These are phyloP conservation scores for Senna tora DNA, from an alignment of 306 rosid species.

Conservation along the genomic window DNA sequence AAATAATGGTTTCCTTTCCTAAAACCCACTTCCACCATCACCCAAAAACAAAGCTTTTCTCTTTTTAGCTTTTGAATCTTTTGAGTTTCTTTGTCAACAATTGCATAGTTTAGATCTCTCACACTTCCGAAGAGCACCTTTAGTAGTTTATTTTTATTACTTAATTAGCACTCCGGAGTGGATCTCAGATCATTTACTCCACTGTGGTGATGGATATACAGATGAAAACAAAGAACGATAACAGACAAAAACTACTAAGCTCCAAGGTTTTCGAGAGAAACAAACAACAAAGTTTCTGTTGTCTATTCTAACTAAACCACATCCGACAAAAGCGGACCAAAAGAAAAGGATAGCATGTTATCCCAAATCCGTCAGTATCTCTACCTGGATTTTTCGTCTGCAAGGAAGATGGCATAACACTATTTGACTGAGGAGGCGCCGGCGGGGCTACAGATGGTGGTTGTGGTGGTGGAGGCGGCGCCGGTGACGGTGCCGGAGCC, in stretches of 20 bases:
- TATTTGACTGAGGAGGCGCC: constrained; percentile 48
- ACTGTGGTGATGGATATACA: constrained; percentile 34
- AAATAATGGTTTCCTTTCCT: constrained; percentile 54
- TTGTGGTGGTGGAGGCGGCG: background rate
- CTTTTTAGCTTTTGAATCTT: constrained; percentile 60
- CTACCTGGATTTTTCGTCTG: constrained; percentile 66
- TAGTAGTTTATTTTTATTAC: constrained; percentile 37
- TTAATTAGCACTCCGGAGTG: constrained; percentile 33
- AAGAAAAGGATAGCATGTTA: constrained; percentile 30
- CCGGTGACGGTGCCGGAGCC: background rate
- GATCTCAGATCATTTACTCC: constrained; percentile 45
- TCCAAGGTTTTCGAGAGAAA: constrained; percentile 51
- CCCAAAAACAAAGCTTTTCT: constrained; percentile 38
- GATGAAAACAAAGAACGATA: constrained; percentile 49
- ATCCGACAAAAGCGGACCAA: constrained; percentile 49
- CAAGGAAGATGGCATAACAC: constrained; percentile 47
- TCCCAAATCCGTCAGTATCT: constrained; percentile 25
- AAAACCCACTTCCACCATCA: constrained; percentile 34
- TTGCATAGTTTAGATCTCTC: constrained; percentile 38
- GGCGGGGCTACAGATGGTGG: constrained; percentile 22
- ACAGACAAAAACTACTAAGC: constrained; percentile 80
- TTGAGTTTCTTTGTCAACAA: constrained; percentile 43
- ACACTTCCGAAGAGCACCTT: constrained; percentile 39
- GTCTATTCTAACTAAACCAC: constrained; percentile 43
- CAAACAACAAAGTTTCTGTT: constrained; percentile 21